Evolutionary conservation across 2,329 filamentous ascomycete genomes (phyloP), one percentile per base, ranked within the genome.

Genomic region (Pseudocercospora macadamiae): DNA sequence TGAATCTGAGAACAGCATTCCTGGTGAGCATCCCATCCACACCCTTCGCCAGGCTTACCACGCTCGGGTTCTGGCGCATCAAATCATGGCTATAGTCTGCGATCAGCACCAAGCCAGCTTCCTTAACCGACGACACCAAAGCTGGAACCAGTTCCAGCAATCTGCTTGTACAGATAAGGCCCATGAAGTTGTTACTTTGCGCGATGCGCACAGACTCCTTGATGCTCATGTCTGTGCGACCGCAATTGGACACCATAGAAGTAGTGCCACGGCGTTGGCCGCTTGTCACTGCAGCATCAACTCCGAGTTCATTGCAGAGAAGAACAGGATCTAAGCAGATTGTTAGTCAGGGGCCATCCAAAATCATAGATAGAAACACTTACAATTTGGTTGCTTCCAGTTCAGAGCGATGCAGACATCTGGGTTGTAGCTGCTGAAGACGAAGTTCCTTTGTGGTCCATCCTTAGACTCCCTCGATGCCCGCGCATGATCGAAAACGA

Each of bases 361-460:
- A 14, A 16, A 42, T 30, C 34, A 36, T 19, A 21, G 8, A n/a
- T 7, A 26, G 21, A 3, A 30, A 32, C 4, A 77, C 84, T 77
- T 73, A 88, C 86, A 99, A 72, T 97, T 99, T 2, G 95, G 95
- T 75, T 99, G 95, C 75, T 99, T 99, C 95, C 95, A 99, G 76
- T 99, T 99, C 68, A 99, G 78, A 4, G 93, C 93, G 14, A 91
- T 96, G 76, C 95, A 99, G 18, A 97, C 85, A 64, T 88, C 89
- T 10, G 90, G 82, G 72, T 96, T 97, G 75, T 93, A 96, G 19
- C 91, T 96, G 68, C 91, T 96, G 74, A 99, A 97, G 9, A 97
- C 91, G 53, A 99, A 88, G 10, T 91, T 96, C 37, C 93, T 83
- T 66, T 95, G 87, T 14, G 87, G 85, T 55, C 91, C 87, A 7